Percentiles rank a stretch among this genome's conserved stretches.
Conservation (phyloP, 345 rosid genomes). For the Populus ilicifolia region DNA sequence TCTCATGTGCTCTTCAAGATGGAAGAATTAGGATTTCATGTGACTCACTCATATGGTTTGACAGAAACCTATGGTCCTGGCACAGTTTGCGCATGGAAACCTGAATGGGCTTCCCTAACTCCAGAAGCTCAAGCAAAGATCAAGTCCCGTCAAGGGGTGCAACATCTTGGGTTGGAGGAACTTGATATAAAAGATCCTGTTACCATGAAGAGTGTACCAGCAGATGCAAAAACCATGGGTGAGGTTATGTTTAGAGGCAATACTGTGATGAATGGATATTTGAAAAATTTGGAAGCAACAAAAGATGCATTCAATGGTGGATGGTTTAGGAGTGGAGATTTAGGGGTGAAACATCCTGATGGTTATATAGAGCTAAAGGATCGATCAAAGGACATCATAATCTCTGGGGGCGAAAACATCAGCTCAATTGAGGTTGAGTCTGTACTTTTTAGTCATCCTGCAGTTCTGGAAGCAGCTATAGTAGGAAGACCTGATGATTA, state of each 20-base stretch:
- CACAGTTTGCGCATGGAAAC: constrained; percentile 25
- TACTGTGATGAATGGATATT: constrained; percentile 42
- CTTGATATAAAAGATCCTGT: constrained; percentile 36
- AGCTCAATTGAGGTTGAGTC: constrained; percentile 42
- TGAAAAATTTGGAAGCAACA: constrained; percentile 33
- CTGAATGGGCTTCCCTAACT: constrained; percentile 30
- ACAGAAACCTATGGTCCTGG: constrained; percentile 35
- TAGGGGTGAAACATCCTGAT: constrained; percentile 39
- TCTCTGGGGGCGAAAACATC: constrained; percentile 44
- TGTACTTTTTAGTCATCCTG: constrained; percentile 31
- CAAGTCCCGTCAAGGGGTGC: constrained; percentile 38
- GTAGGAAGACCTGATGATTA: constrained; percentile 40
- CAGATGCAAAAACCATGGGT: constrained; percentile 37
- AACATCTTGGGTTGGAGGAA: constrained; percentile 34
- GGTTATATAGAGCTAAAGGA: constrained; percentile 43
- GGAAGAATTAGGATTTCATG: constrained; percentile 26
- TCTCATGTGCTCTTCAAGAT: constrained; percentile 23
- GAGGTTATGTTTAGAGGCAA: constrained; percentile 48
- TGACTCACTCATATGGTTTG: constrained; percentile 28
- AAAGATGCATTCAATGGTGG: constrained; percentile 35
- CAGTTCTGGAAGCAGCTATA: constrained; percentile 39
- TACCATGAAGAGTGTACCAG: constrained; percentile 36
- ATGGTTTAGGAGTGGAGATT: constrained; percentile 43
- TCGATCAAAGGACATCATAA: constrained; percentile 41
- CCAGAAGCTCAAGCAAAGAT: constrained; percentile 32